Percentiles rank a stretch among this genome's conserved stretches.
Conservation (phyloP, 306 rosid species). For the Bauhinia variegata region DNA sequence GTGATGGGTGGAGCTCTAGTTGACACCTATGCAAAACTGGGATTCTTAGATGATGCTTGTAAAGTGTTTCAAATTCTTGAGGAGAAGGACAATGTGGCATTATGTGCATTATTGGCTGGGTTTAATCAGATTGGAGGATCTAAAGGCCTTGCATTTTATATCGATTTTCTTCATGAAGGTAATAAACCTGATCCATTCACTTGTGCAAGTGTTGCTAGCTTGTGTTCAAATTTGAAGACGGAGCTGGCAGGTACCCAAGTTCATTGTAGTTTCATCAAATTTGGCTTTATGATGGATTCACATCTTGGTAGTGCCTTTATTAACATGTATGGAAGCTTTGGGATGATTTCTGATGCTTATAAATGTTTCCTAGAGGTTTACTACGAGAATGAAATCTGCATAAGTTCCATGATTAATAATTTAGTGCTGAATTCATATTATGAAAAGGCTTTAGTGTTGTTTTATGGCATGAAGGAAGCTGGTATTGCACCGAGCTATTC, state of each 20-base stretch:
- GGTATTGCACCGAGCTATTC: slow-evolving; percentile 36
- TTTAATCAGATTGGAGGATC: slow-evolving; percentile 45
- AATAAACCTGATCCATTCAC: slow-evolving; percentile 45
- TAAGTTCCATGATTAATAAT: slow-evolving; percentile 41
- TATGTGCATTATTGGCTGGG: slow-evolving; percentile 51
- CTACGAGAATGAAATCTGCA: slow-evolving; percentile 45
- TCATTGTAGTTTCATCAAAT: slow-evolving; percentile 47
- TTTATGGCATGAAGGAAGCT: slow-evolving; percentile 37
- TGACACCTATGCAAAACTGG: slow-evolving; percentile 45
- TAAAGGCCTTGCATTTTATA: slow-evolving; percentile 38
- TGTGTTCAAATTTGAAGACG: slow-evolving; percentile 44
- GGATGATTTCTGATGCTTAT: slow-evolving; percentile 44
- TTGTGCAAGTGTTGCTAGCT: slow-evolving; percentile 37
- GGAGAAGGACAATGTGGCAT: slow-evolving; percentile 49
- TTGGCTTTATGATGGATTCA: slow-evolving; percentile 46
- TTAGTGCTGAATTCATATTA: slow-evolving; percentile 41
- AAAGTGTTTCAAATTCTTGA: slow-evolving; percentile 36
- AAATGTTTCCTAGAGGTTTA: slow-evolving; percentile 43
- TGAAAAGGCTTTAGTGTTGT: slow-evolving; percentile 41
- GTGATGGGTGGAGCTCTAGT: slow-evolving; percentile 51
- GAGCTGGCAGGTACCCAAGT: slow-evolving; percentile 38
- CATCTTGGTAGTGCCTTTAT: slow-evolving; percentile 51
- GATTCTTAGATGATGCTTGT: slow-evolving; percentile 39
- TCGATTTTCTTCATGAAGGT: slow-evolving; percentile 44
- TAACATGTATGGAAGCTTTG: slow-evolving; percentile 50